Evolutionary conservation across 2,329 filamentous ascomycete species (phyloP), one percentile per base, ranked within the genome.

Genomic region (Aureobasidium melanogenum): DNA sequence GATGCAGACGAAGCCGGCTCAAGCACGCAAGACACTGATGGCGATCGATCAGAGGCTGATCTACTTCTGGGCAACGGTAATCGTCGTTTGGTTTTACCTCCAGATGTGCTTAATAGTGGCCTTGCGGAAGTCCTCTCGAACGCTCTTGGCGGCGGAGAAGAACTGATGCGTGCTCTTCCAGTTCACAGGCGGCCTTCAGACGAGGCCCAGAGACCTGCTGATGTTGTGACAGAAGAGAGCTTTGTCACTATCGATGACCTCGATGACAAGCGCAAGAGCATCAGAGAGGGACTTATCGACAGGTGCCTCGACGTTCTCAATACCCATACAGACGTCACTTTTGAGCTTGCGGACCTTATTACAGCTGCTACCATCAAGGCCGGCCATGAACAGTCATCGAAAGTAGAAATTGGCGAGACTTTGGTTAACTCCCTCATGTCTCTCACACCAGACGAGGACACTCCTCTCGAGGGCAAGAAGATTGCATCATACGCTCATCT

Each of bases 401-500:
- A 87, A 43, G 84, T 85, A 64, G 89, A 94, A 60, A 88, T 96
- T 66, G 91, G 89, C 17, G 84, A 87, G 55, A 95, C 91, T 0
- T 78, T 99, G 48, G 87, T 92, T 5, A 87, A 89, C 68, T 95
- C 91, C 0, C 77, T 99, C 14, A 87, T 95, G 51, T 87, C 84
- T 10, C 73, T 86, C 55, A 80, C 84, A 67, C 65, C 65, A 9
- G 69, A 65, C 46, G 65, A 68, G 43, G 80, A 84, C 63, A 78
- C 82, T 66, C 75, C 79, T 58, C 74, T 76, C 19, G 76, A 79
- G 28, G 82, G 83, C 44, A 83, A 84, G 68, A 93, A 91, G 71
- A 85, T 99, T 66, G 88, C 91, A 22, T 90, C 94, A 1, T 96
- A 95, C 74, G 91, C 94, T 19, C 93, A 99, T 74, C 81, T 99